Base-by-base conservation (phyloP, 139 green algal genomes). In the Coelastrella sp. region DNA sequence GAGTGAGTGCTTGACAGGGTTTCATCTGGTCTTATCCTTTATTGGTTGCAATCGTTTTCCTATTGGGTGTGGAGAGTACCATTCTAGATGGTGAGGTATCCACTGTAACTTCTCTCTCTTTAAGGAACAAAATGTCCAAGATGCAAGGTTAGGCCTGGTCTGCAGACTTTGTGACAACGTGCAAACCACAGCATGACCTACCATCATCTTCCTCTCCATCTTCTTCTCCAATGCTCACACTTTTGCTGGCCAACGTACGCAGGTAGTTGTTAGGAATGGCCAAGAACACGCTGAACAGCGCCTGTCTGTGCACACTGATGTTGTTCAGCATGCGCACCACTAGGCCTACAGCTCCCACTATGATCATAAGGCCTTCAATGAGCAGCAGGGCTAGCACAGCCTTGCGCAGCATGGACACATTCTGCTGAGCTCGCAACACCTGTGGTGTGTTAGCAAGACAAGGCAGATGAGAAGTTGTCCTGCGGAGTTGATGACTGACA, bases 271-370 rank as follows among this genome's bases (percentile, higher is more conserved):
- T 89, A 14, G 93, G 93, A 16, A 95, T 88, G 16, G 93, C 87
- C 32, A 95, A 86, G 86, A 95, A 95, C 8, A 93, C 82, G 3
- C 82, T 91, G 82, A 91, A 94, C 5, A 95, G 82, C 5, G 74
- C 61, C 65, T 89, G 90, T 77, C 92, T 91, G 68, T 93, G 86
- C 7, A 76, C 56, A 5, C 73, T 91, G 78, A 94, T 84, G 20
- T 80, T 75, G 22, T 32, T 65, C 71, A 94, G 80, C 85, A 93
- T 71, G 7, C 75, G 91, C 22, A 92, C 75, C 7, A 94, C 56
- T 19, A 80, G 71, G 13, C 77, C 65, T 6, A 86, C 81, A 14
- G 89, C 86, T 3, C 79, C 13, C 14, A 90, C 47, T 23, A 85
- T 90, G 65, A 92, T 68, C 5, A 80, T 17, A 7, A 73, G 74